phyloP scores from a whole-genome alignment of 129 eudicot genomes.

The Flaveria bidentis region DNA sequence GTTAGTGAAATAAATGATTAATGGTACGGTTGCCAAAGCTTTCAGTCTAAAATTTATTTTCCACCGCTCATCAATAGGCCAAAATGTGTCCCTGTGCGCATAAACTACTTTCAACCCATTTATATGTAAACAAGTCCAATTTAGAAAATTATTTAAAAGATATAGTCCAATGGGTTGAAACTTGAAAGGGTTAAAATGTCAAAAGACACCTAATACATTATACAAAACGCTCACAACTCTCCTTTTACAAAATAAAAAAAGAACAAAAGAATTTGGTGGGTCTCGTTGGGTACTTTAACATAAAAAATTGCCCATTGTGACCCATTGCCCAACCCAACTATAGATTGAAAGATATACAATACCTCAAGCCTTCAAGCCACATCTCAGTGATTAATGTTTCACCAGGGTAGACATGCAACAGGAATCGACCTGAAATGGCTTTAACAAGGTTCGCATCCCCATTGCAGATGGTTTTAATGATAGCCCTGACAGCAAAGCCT shows the following conservation, averaged over 20 bases:
- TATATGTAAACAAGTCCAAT: not conserved
- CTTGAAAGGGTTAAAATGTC: too few species aligned
- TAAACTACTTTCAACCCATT: not conserved
- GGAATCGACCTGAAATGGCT: constrained; percentile 74
- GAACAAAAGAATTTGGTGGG: not conserved
- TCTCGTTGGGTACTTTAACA: not conserved
- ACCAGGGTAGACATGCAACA: constrained; percentile 87
- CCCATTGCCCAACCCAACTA: not conserved
- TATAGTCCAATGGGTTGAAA: not conserved
- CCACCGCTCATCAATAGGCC: not conserved
- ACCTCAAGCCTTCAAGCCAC: constrained; percentile 93
- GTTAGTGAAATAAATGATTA: not conserved
- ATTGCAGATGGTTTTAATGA: constrained; percentile 63
- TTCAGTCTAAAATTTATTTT: not conserved
- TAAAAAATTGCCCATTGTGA: not conserved
- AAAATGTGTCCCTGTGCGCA: not conserved
- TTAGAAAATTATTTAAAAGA: not conserved
- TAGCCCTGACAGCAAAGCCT: constrained; percentile 92
- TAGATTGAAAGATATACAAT: constrained; percentile 1
- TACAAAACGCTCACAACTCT: not conserved
- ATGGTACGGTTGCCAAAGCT: not conserved
- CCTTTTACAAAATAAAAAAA: not conserved
- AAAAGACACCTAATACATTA: too few species aligned
- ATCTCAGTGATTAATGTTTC: constrained; percentile 86
- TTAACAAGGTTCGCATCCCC: constrained; percentile 76